These are phyloP conservation scores for Nicotiana sylvestris DNA, from an alignment of 257 asterid species.

Conservation along the genomic window DNA sequence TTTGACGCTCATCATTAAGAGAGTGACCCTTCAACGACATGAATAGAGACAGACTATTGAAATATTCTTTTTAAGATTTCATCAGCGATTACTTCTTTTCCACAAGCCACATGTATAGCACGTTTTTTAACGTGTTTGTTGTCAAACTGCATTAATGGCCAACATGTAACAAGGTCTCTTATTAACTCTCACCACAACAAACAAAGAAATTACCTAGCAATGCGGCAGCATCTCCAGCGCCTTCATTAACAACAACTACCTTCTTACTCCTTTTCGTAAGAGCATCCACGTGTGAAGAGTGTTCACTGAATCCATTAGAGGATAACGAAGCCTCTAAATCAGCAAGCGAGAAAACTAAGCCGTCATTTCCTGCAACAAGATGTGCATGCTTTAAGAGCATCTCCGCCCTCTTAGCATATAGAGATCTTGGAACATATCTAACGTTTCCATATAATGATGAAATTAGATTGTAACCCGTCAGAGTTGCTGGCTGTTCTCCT, in stretches of 20 bases:
- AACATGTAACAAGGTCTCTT: not conserved
- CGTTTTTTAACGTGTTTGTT: not conserved
- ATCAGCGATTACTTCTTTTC: not conserved
- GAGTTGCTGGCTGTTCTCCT: constrained; percentile 85
- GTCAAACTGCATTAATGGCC: not conserved
- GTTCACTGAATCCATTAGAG: constrained; percentile 15
- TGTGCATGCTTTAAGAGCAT: constrained; percentile 71
- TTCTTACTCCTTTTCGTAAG: constrained; percentile 30
- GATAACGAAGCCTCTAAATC: constrained; percentile 33
- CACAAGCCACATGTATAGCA: not conserved
- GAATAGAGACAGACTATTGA: not conserved
- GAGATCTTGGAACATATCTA: constrained; percentile 63
- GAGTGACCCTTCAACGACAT: not conserved
- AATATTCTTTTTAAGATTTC: not conserved
- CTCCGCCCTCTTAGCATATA: constrained; percentile 70
- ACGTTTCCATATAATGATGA: constrained; percentile 71
- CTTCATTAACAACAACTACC: constrained; percentile 69
- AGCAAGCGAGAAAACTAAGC: constrained; percentile 40
- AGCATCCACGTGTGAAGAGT: constrained; percentile 17
- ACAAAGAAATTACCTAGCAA: constrained; percentile 49
- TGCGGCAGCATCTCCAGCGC: constrained; percentile 84
- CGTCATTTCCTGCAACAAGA: constrained; percentile 40
- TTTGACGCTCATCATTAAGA: not conserved
- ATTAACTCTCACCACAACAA: not conserved
- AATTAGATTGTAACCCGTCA: constrained; percentile 77